Evolutionary conservation across 23 red algal species (phyloP), one percentile per base, ranked within the genome.

Genomic region (Gracilariopsis chorda): DNA sequence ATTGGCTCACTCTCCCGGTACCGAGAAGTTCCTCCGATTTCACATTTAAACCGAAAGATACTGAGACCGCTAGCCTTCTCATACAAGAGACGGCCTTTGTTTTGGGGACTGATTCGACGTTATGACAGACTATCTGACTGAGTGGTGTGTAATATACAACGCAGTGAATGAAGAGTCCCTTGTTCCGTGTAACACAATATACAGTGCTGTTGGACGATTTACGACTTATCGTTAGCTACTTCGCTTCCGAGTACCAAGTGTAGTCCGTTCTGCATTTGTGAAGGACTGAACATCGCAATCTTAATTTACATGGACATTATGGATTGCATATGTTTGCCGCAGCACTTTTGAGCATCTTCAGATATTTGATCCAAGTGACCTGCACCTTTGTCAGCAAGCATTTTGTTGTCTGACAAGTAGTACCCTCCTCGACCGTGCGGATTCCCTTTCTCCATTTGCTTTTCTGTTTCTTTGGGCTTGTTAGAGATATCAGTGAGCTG

Each of bases 301-400:
- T 95, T 94, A 40, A 88, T 61, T n/a, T 71, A 82, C 92, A 88
- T 81, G n/a, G 92, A 88, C 82, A 94, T 87, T 47, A 88, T 81
- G 13, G 82, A 86, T 40, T 94, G 92, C 55, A 88, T 63, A 65
- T 94, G 82, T 30, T 94, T 83, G 41, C 75, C 67, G 29, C 82
- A 81, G 55, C 74, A 86, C 47, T 90, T 83, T 48, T 90, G 83
- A 24, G 93, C 93, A 52, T 95, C 86, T 23, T 78, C 68, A 19
- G 56, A 51, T 40, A 95, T 83, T 67, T 85, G 86, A 29, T 87
- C 75, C 42, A 92, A 79, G 12, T 87, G 78, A 64, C 80, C 88
- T 13, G 57, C 58, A 68, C 58, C 57, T 56, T 91, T 91, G 2
- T 75, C 53, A 49, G 51, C 3, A 42, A 28, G 69, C 14, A 40